Evolutionary conservation across 2,329 filamentous ascomycete species (phyloP), one percentile per base, ranked within the genome.

Genomic region (Pseudogymnoascus pannorum): DNA sequence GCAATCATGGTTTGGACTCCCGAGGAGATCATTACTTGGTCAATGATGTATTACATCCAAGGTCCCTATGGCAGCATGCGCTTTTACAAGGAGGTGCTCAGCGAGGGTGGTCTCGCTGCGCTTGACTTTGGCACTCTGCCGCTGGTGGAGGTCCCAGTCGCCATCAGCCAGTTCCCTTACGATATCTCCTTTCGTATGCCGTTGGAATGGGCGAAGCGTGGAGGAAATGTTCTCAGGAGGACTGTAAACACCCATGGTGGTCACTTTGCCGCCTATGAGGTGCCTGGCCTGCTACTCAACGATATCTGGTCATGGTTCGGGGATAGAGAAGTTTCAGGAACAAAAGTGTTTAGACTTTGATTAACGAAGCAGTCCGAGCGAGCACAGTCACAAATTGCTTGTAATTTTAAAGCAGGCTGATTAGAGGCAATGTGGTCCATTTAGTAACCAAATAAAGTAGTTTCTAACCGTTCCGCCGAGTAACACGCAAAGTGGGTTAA

Each of bases 91-190:
- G 62, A 66, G 24, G 35, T 51, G 24, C 60, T 38, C 2, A 64
- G 29, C 29, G 29, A 31, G 29, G 51, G 31, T 7, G 66, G 63
- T 38, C 59, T 64, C 14, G 18, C 61, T 24, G 59, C 82, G 29
- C 29, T 31, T 31, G 29, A 31, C 36, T 42, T 57, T 16, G n/a
- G n/a, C n/a, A 57, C 61, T 33, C 69, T 71, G 1, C 62, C 70
- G 3, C 78, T 42, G 38, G n/a, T 42, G 20, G 4, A 20, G 38
- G 5, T 42, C 38, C 38, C n/a, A 81, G 80, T 84, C 18, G 83
- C 82, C 0, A 63, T 85, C 7, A 79, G 76, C 1, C 76, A 81
- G 61, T 86, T 86, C 29, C 29, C 29, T 31, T 31, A 38, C 7
- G 42, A 61, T 42, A 68, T 62, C 14, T 58, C 59, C 58, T 64